A percentile compares a stretch with the other conserved stretches of the same genome.
phyloP scores from a whole-genome alignment of 2,329 filamentous ascomycete species.

The Colletotrichum sansevieriae region DNA sequence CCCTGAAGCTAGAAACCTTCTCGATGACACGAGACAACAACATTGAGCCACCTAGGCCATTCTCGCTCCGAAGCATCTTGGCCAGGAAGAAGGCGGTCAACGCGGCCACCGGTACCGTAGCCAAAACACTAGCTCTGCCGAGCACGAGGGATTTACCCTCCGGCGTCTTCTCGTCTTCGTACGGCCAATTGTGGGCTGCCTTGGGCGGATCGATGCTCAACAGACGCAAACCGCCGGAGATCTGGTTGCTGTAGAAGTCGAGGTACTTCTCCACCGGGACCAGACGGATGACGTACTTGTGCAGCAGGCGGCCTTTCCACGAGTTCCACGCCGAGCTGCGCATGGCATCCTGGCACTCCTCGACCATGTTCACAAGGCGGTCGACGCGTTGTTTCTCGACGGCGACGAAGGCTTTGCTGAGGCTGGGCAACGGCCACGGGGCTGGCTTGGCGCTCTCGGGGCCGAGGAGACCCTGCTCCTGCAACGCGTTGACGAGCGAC shows the following conservation, averaged over 20 bases:
- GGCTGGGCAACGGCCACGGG: constrained; percentile 2
- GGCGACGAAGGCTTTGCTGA: constrained; percentile 11
- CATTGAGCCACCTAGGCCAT: not conserved
- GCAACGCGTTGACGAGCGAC: constrained; percentile 45
- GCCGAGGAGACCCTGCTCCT: not conserved
- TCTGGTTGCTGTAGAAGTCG: constrained; percentile 32
- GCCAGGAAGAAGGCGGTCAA: constrained; percentile 23
- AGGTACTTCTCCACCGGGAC: constrained; percentile 19
- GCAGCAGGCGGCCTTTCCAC: constrained; percentile 20
- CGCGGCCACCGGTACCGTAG: constrained; percentile 23
- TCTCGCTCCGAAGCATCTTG: constrained; percentile 4
- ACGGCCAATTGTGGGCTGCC: constrained; percentile 27
- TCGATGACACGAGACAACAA: constrained; percentile 18
- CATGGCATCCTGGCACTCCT: constrained; percentile 35
- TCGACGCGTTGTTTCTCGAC: constrained; percentile 29
- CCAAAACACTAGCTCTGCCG: not conserved
- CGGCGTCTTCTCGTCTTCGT: constrained; percentile 21
- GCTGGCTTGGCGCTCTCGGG: not conserved
- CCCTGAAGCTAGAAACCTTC: constrained; percentile 16
- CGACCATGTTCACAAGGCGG: constrained; percentile 20
- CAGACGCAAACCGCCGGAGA: constrained; percentile 14
- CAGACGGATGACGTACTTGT: constrained; percentile 24
- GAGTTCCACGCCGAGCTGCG: constrained; percentile 28
- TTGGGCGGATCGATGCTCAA: constrained; percentile 9
- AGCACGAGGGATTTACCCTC: constrained; percentile 1